Evolutionary conservation across 768 basidiomycete species (phyloP).

Genomic region (Albatrellus ellisii): DNA sequence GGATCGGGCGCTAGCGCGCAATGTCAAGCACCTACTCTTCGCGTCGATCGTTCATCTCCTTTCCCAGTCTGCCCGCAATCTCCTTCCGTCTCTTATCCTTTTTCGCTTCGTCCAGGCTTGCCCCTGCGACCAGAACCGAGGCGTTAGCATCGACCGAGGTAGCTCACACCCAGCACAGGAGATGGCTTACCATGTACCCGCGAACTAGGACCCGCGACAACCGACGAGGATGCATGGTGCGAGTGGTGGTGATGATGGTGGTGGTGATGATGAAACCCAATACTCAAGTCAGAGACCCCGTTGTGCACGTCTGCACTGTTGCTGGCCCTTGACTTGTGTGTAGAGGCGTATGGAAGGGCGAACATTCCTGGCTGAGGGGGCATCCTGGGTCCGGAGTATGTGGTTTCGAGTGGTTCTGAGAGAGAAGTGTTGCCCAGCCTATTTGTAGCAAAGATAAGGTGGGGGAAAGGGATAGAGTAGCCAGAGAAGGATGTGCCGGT

Average conservation of each 20-base stretch:
- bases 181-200: conserved; percentile 5
- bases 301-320: conserved; percentile 14
- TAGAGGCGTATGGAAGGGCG: conserved; percentile 40
- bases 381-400: conserved; percentile 23
- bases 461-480: neutral
- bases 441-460: neutral
- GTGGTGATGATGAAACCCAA: conserved; percentile 25
- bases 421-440: neutral
- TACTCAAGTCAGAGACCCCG: conserved; percentile 19
- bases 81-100: conserved; percentile 61
- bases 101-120: conserved; percentile 29
- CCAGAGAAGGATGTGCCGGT: neutral
- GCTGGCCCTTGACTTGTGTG: conserved; percentile 26
- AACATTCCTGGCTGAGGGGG: conserved; percentile 64
- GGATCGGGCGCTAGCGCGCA: conserved; percentile 4
- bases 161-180: neutral
- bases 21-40: conserved; percentile 47
- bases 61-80: conserved; percentile 52
- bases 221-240: conserved; percentile 34
- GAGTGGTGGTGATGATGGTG: conserved; percentile 28
- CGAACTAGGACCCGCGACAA: conserved; percentile 13
- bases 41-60: conserved; percentile 60
- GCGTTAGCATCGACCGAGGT: conserved; percentile 1
- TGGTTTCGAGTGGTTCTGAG: neutral
- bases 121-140: conserved; percentile 7